These are phyloP conservation scores for Phallus indusiatus DNA, from an alignment of 768 basidiomycete species.

Conservation along the genomic window DNA sequence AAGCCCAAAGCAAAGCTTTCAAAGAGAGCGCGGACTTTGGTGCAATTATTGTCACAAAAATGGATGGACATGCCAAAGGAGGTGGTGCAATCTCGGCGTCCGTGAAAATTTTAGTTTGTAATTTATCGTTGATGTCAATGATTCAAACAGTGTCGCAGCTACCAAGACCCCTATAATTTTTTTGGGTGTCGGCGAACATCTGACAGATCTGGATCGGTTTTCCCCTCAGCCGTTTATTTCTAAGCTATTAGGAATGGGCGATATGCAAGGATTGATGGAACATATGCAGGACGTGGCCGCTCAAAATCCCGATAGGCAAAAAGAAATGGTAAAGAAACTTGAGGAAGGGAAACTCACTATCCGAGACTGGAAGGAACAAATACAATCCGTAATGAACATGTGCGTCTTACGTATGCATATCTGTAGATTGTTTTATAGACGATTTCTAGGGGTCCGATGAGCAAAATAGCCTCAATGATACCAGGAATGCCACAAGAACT, in stretches of 20 bases:
- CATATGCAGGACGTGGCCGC: conserved; percentile 95
- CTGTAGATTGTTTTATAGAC: conserved; percentile 11
- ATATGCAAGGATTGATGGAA: conserved; percentile 95
- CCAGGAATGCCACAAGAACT: conserved; percentile 91
- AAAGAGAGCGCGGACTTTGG: conserved; percentile 97
- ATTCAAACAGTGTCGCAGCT: conserved; percentile 71
- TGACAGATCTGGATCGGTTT: conserved; percentile 95
- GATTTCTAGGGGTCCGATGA: conserved; percentile 81
- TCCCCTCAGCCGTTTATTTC: conserved; percentile 96
- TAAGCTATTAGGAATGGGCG: conserved; percentile 90
- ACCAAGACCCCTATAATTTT: conserved; percentile 99
- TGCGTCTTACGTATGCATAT: conserved; percentile 27
- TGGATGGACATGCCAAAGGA: conserved; percentile 98
- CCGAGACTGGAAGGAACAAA: conserved; percentile 95
- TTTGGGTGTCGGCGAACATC: conserved; percentile 93
- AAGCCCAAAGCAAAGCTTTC: conserved; percentile 92
- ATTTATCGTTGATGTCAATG: neutral
- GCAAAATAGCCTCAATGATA: conserved; percentile 98
- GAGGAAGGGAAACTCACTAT: conserved; percentile 96
- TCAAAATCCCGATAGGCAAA: conserved; percentile 93
- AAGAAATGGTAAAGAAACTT: conserved; percentile 96
- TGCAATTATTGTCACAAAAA: conserved; percentile 98
- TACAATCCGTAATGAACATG: conserved; percentile 98
- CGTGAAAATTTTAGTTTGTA: conserved; percentile 22
- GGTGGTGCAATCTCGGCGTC: conserved; percentile 99